Conservation (phyloP, 805 yeast species). For the Ogataea neopini region DNA sequence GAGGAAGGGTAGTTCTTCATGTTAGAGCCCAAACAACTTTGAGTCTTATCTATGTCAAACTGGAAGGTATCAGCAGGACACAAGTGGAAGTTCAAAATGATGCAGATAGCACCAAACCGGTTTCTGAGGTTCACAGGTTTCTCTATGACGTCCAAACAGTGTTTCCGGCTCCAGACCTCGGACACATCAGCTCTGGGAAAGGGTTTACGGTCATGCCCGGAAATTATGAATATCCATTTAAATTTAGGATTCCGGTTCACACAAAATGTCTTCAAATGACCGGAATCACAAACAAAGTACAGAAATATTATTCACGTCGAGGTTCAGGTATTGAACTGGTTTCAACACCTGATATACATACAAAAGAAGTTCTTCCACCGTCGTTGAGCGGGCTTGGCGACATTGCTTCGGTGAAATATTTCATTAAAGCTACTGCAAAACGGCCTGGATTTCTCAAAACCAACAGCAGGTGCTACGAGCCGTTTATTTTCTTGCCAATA, state of each 20-base stretch:
- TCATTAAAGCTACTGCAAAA: constrained; percentile 61
- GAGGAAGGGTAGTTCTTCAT: constrained; percentile 42
- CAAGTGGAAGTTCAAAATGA: constrained; percentile 35
- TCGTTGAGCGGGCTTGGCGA: constrained; percentile 25
- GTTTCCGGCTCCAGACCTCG: constrained; percentile 53
- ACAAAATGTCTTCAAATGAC: constrained; percentile 36
- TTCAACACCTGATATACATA: constrained; percentile 18
- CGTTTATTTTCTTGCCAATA: constrained; percentile 55
- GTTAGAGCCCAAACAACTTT: constrained; percentile 45
- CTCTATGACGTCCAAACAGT: constrained; percentile 50
- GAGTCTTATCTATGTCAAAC: constrained; percentile 50
- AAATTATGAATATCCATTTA: constrained; percentile 49
- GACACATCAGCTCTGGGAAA: constrained; percentile 43
- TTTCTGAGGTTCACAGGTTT: constrained; percentile 43
- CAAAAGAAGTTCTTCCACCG: constrained; percentile 28
- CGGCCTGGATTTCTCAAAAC: constrained; percentile 48
- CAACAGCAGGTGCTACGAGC: constrained; percentile 48
- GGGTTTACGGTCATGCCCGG: constrained; percentile 54
- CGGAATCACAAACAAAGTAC: constrained; percentile 17
- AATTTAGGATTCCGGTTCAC: constrained; percentile 44
- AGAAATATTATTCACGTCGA: constrained; percentile 9
- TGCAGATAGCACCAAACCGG: constrained; percentile 15
- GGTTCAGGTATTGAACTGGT: constrained; percentile 15
- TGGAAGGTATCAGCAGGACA: constrained; percentile 49
- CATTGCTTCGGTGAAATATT: constrained; percentile 47